Evolutionary conservation across 2,329 filamentous ascomycete genomes (phyloP).

Genomic region (Fusarium neocosmosporiellum): DNA sequence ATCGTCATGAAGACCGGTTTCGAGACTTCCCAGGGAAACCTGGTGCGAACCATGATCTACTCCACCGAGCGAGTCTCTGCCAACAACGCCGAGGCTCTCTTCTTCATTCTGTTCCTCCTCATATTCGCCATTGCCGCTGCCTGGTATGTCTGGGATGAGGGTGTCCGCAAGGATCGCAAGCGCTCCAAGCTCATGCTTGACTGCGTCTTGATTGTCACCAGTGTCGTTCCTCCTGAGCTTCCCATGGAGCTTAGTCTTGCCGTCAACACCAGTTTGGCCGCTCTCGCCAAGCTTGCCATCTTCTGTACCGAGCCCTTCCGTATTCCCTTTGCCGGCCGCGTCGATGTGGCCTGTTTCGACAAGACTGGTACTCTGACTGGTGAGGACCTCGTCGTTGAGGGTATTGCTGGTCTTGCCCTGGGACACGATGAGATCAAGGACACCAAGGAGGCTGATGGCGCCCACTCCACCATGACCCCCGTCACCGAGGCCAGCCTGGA

Average conservation of each 20-base stretch:
- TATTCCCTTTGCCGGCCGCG: conserved; percentile 93
- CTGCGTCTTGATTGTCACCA: conserved; percentile 97
- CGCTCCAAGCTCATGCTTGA: conserved; percentile 96
- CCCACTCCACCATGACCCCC: conserved; percentile 81
- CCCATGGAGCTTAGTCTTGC: conserved; percentile 98
- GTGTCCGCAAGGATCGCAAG: conserved; percentile 93
- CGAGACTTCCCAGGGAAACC: conserved; percentile 96
- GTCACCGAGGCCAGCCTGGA: conserved; percentile 79
- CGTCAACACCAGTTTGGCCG: conserved; percentile 96
- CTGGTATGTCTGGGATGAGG: conserved; percentile 99
- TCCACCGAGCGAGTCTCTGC: conserved; percentile 99
- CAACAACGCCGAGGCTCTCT: conserved; percentile 94
- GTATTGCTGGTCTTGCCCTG: conserved; percentile 88
- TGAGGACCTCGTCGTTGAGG: conserved; percentile 96
- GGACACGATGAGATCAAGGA: conserved; percentile 74
- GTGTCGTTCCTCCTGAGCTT: conserved; percentile 96
- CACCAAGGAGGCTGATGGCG: conserved; percentile 78
- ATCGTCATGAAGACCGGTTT: conserved; percentile 98
- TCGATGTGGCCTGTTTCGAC: conserved; percentile 97
- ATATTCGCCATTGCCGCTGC: conserved; percentile 97
- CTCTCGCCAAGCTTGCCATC: conserved; percentile 93
- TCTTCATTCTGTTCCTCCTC: conserved; percentile 96
- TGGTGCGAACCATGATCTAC: conserved; percentile 99
- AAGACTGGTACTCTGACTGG: conserved; percentile 98
- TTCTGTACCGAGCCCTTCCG: conserved; percentile 99